These are phyloP conservation scores for Persicaria maculosa DNA, from an alignment of 148 eudicot genomes.

Conservation along the genomic window DNA sequence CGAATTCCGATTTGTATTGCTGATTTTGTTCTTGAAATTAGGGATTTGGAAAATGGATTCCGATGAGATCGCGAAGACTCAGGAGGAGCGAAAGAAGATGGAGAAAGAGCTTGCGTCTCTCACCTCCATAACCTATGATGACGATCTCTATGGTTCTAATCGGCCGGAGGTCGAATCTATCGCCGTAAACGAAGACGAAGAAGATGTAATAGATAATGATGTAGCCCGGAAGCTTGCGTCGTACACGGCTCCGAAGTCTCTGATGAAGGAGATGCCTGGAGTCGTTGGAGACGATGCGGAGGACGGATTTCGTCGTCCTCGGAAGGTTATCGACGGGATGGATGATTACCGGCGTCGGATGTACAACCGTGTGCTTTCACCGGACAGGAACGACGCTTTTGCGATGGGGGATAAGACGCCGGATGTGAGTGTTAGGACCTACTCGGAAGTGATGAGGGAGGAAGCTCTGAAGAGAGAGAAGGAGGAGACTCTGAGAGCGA, in stretches of 20 bases:
- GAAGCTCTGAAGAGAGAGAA: constrained; percentile 67
- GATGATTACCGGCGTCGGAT: constrained; percentile 69
- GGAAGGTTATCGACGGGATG: constrained; percentile 76
- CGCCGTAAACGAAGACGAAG: constrained; percentile 77
- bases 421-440: constrained; percentile 59
- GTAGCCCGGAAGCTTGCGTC: constrained; percentile 62
- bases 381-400: constrained; percentile 78
- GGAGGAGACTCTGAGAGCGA: constrained; percentile 51
- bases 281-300: constrained; percentile 63
- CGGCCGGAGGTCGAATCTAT: constrained; percentile 59
- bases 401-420: constrained; percentile 84
- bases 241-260: constrained; percentile 70
- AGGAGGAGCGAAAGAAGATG: constrained; percentile 83
- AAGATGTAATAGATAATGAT: constrained; percentile 46
- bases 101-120: constrained; percentile 71
- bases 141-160: constrained; percentile 56
- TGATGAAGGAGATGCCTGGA: constrained; percentile 65
- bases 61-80: constrained; percentile 62
- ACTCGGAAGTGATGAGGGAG: constrained; percentile 84
- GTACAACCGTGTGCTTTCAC: constrained; percentile 61
- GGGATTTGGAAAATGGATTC: not conserved
- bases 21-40: not conserved
- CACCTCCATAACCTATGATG: constrained; percentile 53
- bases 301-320: constrained; percentile 51
- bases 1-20: not conserved